A percentile compares a stretch with the other conserved stretches of the same genome.
phyloP scores from a whole-genome alignment of 1,139 yeast genomes.

The Zhuliangozyma blackwelliae region DNA sequence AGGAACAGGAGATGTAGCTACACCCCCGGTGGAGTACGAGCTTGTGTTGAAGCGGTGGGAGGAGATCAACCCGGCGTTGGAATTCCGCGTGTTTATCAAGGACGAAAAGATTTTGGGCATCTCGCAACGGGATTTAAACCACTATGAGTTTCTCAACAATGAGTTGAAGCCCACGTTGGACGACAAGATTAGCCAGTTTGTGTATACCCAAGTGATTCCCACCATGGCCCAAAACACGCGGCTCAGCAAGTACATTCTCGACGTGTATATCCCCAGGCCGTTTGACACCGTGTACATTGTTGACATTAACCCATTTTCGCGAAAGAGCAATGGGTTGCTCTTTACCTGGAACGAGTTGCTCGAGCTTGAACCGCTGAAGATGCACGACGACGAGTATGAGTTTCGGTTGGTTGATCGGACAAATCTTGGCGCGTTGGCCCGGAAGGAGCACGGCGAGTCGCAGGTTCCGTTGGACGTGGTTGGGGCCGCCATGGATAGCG shows the following conservation, averaged over 20 bases:
- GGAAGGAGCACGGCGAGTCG: conserved; percentile 81
- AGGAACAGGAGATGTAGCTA: too few relatives aligned
- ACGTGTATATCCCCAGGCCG: conserved; percentile 78
- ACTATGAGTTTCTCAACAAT: conserved; percentile 59
- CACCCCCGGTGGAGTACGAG: conserved; percentile 37
- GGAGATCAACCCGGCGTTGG: conserved; percentile 78
- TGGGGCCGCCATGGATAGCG: conserved; percentile 70
- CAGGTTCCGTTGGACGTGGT: conserved; percentile 90
- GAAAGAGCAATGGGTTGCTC: conserved; percentile 70
- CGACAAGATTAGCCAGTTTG: conserved; percentile 51
- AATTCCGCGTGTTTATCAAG: conserved; percentile 79
- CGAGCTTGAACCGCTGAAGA: conserved; percentile 17
- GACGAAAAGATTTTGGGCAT: conserved; percentile 62
- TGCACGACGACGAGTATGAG: conserved; percentile 14
- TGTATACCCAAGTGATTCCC: conserved; percentile 39
- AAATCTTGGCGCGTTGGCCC: conserved; percentile 68
- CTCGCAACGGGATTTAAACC: conserved; percentile 82
- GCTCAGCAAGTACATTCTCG: conserved; percentile 52
- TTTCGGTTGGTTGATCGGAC: conserved; percentile 67
- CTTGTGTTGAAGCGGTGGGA: conserved; percentile 80
- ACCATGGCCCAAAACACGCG: conserved; percentile 33
- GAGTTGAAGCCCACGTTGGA: conserved; percentile 42
- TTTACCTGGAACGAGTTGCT: conserved; percentile 82
- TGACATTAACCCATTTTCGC: conserved; percentile 82
- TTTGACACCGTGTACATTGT: conserved; percentile 60